phyloP scores from a whole-genome alignment of 768 basidiomycete species.

The Russula ochroleuca region DNA sequence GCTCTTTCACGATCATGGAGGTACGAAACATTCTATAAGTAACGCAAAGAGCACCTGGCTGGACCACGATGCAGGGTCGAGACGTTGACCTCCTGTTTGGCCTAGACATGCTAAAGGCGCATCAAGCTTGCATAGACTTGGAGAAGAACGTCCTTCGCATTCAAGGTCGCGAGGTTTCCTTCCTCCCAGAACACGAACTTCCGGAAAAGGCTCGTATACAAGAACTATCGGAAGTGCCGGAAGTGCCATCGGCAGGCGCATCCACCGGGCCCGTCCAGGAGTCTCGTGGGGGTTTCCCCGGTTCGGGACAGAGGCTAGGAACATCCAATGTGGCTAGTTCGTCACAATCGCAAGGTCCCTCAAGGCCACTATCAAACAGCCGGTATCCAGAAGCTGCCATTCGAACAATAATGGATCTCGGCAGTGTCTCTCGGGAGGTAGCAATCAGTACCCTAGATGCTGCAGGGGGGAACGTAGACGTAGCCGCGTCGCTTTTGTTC shows the following conservation, averaged over 20 bases:
- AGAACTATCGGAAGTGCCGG: conserved; percentile 31
- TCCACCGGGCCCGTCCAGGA: background rate
- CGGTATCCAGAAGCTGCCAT: conserved; percentile 59
- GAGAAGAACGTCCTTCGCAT: conserved; percentile 88
- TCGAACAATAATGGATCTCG: conserved; percentile 65
- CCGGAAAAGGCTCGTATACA: conserved; percentile 68
- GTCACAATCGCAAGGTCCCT: conserved; percentile 29
- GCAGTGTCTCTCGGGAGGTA: conserved; percentile 72
- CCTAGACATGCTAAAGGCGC: conserved; percentile 98
- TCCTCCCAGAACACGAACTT: conserved; percentile 92
- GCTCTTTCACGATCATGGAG: conserved; percentile 95
- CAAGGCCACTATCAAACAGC: conserved; percentile 13
- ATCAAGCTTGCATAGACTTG: conserved; percentile 95
- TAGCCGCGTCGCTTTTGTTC: conserved; percentile 86
- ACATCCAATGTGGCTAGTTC: conserved; percentile 37
- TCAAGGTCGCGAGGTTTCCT: conserved; percentile 80
- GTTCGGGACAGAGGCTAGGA: conserved; percentile 61
- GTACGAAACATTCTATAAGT: conserved; percentile 37
- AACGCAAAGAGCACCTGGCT: background rate
- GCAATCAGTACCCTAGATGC: conserved; percentile 76
- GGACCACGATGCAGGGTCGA: conserved; percentile 52
- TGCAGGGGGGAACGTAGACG: conserved; percentile 79
- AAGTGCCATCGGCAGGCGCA: conserved; percentile 15
- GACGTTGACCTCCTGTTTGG: conserved; percentile 95
- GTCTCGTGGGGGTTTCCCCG: conserved; percentile 48